phyloP scores from a whole-genome alignment of 1,284 basidiomycete species.

The Leccinum huronense region DNA sequence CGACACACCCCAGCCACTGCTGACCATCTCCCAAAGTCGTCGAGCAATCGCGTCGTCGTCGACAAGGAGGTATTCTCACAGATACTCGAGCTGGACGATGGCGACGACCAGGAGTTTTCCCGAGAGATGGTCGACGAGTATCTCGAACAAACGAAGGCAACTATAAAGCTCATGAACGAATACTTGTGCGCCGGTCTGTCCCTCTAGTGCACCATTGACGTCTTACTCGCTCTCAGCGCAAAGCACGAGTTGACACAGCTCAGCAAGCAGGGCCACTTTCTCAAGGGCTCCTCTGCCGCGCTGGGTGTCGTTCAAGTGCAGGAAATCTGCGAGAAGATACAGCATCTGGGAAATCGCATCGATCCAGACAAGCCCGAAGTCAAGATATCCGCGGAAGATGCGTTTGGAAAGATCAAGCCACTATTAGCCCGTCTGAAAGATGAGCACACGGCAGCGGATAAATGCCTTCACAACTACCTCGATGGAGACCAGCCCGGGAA shows the following conservation, averaged over 20 bases:
- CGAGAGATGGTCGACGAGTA: slow-evolving; percentile 76
- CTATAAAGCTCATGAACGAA: slow-evolving; percentile 77
- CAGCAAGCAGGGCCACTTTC: slow-evolving; percentile 83
- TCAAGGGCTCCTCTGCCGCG: slow-evolving; percentile 93
- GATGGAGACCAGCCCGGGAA: slow-evolving; percentile 3
- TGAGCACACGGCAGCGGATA: slow-evolving; percentile 58
- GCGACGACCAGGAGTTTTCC: slow-evolving; percentile 76
- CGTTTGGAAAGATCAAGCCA: slow-evolving; percentile 60
- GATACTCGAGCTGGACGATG: slow-evolving; percentile 90
- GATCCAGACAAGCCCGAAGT: slow-evolving; percentile 44
- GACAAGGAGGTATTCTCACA: slow-evolving; percentile 82
- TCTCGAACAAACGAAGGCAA: slow-evolving; percentile 73
- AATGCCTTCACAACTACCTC: slow-evolving; percentile 53
- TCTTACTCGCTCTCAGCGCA: slow-evolving; percentile 41
- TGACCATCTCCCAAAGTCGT: slow-evolving; percentile 18
- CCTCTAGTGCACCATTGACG: slow-evolving; percentile 9
- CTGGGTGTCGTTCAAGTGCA: slow-evolving; percentile 82
- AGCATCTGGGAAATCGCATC: slow-evolving; percentile 72
- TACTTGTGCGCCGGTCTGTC: slow-evolving; percentile 62
- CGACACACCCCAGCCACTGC: slow-evolving; percentile 1
- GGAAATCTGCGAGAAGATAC: slow-evolving; percentile 83
- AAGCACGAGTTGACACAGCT: slow-evolving; percentile 62
- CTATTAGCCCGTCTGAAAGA: slow-evolving; percentile 53
- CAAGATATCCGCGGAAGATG: slow-evolving; percentile 54
- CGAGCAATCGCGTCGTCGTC: slow-evolving; percentile 41